Conservation (phyloP, 495 filamentous ascomycete genomes). For the Melanomma pulvis-pyrius region DNA sequence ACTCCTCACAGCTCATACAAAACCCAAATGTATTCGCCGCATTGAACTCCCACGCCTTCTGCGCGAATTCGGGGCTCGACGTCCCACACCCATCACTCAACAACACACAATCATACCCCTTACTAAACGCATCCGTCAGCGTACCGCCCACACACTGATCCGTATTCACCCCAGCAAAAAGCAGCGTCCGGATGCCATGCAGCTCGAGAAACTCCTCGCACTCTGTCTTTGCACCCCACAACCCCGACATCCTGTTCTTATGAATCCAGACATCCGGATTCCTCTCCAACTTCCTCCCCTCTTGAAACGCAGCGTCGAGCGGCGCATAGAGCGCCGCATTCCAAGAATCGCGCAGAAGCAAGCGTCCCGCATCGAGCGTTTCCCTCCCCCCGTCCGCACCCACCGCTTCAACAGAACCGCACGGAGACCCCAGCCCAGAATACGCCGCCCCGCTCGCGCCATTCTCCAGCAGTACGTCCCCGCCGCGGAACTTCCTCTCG, state of each 20-base stretch:
- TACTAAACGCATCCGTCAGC: constrained; percentile 56
- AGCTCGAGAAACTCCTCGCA: constrained; percentile 46
- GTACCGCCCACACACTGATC: constrained; percentile 64
- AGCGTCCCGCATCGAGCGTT: constrained; percentile 49
- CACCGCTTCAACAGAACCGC: constrained; percentile 47
- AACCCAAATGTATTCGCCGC: constrained; percentile 50
- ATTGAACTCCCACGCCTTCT: constrained; percentile 51
- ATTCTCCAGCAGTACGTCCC: constrained; percentile 37
- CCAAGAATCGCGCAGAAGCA: constrained; percentile 58
- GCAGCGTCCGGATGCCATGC: constrained; percentile 52
- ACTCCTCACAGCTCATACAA: constrained; percentile 44
- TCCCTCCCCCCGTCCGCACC: constrained; percentile 38
- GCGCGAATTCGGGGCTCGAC: constrained; percentile 48
- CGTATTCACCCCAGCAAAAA: constrained; percentile 63
- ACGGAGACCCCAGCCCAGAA: constrained; percentile 52
- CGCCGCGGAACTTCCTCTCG: constrained; percentile 18
- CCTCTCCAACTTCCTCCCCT: constrained; percentile 37
- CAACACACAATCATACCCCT: constrained; percentile 59
- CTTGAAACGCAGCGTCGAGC: constrained; percentile 47
- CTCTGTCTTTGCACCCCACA: constrained; percentile 50
- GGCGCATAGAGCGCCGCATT: constrained; percentile 55
- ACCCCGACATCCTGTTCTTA: constrained; percentile 61
- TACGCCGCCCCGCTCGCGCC: constrained; percentile 41
- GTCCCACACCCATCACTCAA: constrained; percentile 59
- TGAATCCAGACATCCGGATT: constrained; percentile 55